phyloP scores from a whole-genome alignment of 1,284 basidiomycete species.

The Agroathelia rolfsii region DNA sequence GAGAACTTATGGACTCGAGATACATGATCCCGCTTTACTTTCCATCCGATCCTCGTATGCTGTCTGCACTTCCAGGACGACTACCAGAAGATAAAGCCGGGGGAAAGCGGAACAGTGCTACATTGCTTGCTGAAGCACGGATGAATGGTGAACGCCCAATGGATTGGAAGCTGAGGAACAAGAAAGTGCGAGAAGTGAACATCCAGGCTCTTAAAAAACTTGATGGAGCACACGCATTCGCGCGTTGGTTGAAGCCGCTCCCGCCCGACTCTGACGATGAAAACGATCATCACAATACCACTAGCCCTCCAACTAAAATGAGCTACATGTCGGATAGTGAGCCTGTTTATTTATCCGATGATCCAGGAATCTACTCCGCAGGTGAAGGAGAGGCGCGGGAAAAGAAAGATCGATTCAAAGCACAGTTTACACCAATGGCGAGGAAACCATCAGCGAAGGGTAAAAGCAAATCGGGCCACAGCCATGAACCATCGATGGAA shows the following conservation, averaged over 20 bases:
- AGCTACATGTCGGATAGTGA: no score
- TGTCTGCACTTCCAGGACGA: constrained; percentile 60
- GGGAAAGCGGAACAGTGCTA: constrained; percentile 16
- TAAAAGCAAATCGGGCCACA: no score
- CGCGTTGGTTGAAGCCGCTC: constrained; percentile 28
- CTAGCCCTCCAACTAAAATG: no score
- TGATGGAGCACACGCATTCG: constrained; percentile 48
- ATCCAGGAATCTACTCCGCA: no score
- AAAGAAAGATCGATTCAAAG: constrained; percentile 21
- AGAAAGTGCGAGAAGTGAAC: constrained; percentile 50
- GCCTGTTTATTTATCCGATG: no score
- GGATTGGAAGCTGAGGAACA: constrained; percentile 46
- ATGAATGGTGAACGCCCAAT: constrained; percentile 31
- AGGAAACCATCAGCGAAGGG: constrained; percentile 49
- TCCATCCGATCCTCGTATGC: constrained; percentile 67
- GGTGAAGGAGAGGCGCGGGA: no score
- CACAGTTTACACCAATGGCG: constrained; percentile 51
- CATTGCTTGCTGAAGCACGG: constrained; percentile 24
- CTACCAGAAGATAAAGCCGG: constrained; percentile 27
- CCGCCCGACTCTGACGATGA: constrained; percentile 28
- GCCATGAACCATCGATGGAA: no score
- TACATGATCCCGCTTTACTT: constrained; percentile 87
- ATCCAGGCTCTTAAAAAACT: constrained; percentile 54
- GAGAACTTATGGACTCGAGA: constrained; percentile 83
- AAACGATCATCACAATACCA: constrained; percentile 22